Base-by-base conservation (phyloP, 345 rosid species). In the Citrus maxima region DNA sequence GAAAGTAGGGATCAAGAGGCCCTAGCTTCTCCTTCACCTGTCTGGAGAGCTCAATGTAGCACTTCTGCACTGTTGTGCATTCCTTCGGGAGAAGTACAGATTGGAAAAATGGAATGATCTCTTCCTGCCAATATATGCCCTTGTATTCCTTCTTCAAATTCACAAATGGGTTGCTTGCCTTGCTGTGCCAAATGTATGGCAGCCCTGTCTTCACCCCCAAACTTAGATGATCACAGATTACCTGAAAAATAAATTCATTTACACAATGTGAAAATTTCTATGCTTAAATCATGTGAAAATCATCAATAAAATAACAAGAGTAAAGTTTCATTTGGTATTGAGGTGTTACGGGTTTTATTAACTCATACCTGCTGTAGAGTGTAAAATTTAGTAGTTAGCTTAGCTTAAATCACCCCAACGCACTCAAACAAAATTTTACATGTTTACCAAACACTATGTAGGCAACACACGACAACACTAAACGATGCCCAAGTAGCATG, bases 61-160 rank as follows among this genome's bases (percentile, higher is more conserved):
- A 82, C 22, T 82, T 68, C 63, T 85, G 84, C 6, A 80, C 79
- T 1, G 84, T 82, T 7, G 84, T 85, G 76, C 85, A 78, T 51
- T 82, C 88, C 51, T 80, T 80, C 19, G 88, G 74, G 59, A 80
- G 84, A 32, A 75, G 75, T 25, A 74, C 80, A 61, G 82, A 80
- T 46, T 78, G 84, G 56, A 85, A 85, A 75, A 82, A 85, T 3
- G 85, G 88, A 58, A 85, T 82, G 77, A 80, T 78, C 64, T 85
- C 80, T 75, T 85, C 88, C 69, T 82, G 85, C 84, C 85, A 85
- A 76, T 67, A 85, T n/a, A 85, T 82, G 28, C 84, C 85, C 62
- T 71, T 82, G 80, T 85, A 80, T 59, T 80, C 87, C 75, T 85
- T 85, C 69, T 83, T 67, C 72, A 85, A 77, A 67, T 82, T 85